These are phyloP conservation scores for Paradendryphiella salina DNA, from an alignment of 2,329 filamentous ascomycete species.

Conservation along the genomic window DNA sequence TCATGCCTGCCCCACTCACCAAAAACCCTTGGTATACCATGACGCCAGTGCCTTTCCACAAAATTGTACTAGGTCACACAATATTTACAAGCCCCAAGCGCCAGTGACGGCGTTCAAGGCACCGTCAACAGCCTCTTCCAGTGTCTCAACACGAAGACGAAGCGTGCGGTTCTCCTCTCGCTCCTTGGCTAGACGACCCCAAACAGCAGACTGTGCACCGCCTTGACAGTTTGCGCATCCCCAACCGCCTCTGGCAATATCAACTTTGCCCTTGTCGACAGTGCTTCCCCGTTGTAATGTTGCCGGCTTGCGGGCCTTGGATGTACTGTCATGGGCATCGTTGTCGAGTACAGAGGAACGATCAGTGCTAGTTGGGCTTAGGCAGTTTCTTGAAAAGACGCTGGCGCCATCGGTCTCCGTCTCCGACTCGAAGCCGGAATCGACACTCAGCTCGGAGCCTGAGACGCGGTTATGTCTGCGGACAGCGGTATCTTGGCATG, in stretches of 20 bases:
- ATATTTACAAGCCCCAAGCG: conserved; percentile 31
- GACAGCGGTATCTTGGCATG: conserved; percentile 20
- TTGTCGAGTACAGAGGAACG: conserved; percentile 42
- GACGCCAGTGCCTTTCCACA: conserved; percentile 11
- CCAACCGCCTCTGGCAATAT: conserved; percentile 33
- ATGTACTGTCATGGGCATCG: conserved; percentile 38
- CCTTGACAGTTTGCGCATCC: conserved; percentile 44
- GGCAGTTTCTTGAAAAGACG: conserved; percentile 46
- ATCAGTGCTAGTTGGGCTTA: conserved; percentile 43
- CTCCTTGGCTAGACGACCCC: conserved; percentile 55
- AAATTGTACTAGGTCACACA: conserved; percentile 2
- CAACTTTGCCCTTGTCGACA: conserved; percentile 47
- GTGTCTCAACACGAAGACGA: conserved; percentile 56
- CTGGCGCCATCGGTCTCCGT: conserved; percentile 55
- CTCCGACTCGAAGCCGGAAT: conserved; percentile 64
- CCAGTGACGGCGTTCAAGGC: conserved; percentile 58
- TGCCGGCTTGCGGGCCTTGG: conserved; percentile 40
- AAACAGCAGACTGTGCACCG: conserved; percentile 52
- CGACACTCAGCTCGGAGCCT: conserved; percentile 48
- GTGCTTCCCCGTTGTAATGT: conserved; percentile 32
- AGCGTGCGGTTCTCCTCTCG: conserved; percentile 61
- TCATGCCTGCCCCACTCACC: too few relatives aligned
- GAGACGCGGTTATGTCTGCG: conserved; percentile 41
- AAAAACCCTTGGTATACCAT: conserved; percentile 5
- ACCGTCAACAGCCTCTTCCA: conserved; percentile 60